These are phyloP conservation scores for Syncephalastrum contaminatum DNA, from an alignment of 371 early-diverging fungal genomes.

Conservation along the genomic window DNA sequence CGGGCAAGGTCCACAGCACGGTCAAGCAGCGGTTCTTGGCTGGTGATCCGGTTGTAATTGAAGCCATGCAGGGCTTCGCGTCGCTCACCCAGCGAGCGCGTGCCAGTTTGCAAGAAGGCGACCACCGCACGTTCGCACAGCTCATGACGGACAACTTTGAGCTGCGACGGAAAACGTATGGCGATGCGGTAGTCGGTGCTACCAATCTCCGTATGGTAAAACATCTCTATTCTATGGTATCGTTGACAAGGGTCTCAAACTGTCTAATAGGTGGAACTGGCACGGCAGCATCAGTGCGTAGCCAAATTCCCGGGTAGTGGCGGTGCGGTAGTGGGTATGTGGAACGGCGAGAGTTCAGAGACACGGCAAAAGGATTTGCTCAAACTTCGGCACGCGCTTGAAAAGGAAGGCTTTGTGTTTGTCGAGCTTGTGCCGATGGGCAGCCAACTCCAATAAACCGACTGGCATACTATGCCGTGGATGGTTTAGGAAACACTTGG, in stretches of 20 bases:
- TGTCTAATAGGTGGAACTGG: conserved; percentile 27
- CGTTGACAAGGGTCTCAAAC: too few relatives aligned
- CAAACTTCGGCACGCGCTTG: conserved; percentile 33
- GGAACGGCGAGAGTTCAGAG: conserved; percentile 26
- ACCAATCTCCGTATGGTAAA: conserved; percentile 45
- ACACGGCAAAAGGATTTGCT: conserved; percentile 23
- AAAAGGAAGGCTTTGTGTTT: conserved; percentile 48
- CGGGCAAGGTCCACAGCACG: conserved; percentile 65
- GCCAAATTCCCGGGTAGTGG: conserved; percentile 59
- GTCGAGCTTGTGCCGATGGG: conserved; percentile 23
- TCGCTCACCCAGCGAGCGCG: conserved; percentile 46
- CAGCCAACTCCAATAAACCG: neutral
- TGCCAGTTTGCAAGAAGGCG: conserved; percentile 14
- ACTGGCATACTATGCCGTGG: too few relatives aligned
- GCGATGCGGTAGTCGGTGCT: conserved; percentile 44
- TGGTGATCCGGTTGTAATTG: conserved; percentile 59
- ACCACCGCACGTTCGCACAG: conserved; percentile 37
- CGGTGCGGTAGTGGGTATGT: conserved; percentile 54
- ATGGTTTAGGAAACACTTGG: conserved; percentile 51
- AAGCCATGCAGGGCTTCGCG: conserved; percentile 62
- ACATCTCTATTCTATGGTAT: too few relatives aligned
- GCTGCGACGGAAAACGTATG: conserved; percentile 47
- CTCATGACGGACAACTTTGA: conserved; percentile 53
- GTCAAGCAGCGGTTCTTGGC: conserved; percentile 54
- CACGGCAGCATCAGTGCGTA: conserved; percentile 37